phyloP scores from a whole-genome alignment of 768 basidiomycete genomes.

The Leccinum olivaceopallidum region DNA sequence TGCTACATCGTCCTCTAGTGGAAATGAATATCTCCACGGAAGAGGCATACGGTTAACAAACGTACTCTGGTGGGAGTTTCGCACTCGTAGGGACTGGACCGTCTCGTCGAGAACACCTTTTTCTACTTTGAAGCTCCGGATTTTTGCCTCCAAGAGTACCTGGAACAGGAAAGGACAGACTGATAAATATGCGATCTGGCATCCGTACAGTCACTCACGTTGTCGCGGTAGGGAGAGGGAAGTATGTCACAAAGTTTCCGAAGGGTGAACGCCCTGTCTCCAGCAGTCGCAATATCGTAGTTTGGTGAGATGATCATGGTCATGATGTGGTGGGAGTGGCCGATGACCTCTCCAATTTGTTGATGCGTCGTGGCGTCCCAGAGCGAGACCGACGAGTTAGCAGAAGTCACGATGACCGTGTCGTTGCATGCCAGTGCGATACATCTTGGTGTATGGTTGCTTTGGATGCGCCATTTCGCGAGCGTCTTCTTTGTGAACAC shows the following conservation, averaged over 20 bases:
- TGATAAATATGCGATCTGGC: neutral
- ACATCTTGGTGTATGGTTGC: neutral
- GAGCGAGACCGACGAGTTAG: neutral
- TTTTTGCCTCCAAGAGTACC: neutral
- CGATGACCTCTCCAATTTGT: neutral
- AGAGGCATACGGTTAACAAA: neutral
- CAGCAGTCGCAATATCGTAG: neutral
- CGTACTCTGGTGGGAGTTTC: neutral
- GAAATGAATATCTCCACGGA: too few relatives aligned
- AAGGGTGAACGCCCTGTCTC: neutral
- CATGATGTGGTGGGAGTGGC: neutral
- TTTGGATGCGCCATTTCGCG: neutral
- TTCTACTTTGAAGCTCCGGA: neutral
- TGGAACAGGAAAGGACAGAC: neutral
- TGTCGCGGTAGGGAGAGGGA: neutral
- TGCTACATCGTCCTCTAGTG: too few relatives aligned
- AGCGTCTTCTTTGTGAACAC: neutral
- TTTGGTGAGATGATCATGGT: neutral
- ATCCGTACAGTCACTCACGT: neutral
- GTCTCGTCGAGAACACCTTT: neutral
- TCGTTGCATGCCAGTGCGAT: neutral
- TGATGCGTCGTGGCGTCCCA: neutral
- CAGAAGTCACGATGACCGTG: neutral
- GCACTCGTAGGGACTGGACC: neutral
- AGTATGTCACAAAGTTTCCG: neutral